Base-by-base conservation (phyloP, 768 basidiomycete genomes). In the Macrolepiota dolichaula region DNA sequence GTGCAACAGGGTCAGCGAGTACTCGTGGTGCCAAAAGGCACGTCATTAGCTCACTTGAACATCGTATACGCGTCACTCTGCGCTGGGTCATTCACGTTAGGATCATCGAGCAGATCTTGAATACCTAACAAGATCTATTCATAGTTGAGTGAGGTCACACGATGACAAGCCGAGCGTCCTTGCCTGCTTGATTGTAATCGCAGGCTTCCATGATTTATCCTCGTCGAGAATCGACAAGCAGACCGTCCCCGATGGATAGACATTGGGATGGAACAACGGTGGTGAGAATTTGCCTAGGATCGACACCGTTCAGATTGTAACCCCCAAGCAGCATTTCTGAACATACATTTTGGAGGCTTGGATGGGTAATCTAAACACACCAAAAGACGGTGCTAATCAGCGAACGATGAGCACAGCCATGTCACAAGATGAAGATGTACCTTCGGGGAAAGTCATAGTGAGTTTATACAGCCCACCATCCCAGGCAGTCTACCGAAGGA, bases 191-290 rank as follows among this genome's bases (percentile, higher is more conserved):
- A 99, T 95, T 1, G 97, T 98, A 67, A 99, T 98, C 6, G 95
- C 92, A 25, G 97, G 95, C 71, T 98, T 98, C 97, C 97, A 99
- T 1, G 89, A 89, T 73, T 99, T 98, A 76, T 99, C 97, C 71
- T 99, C 97, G 69, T 98, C 96, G 57, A 99, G 77, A 69, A 99
- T 99, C 11, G 96, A 98, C 29, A 99, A 80, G 73, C 96, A 98
- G 50, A 98, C 96, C 19, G 97, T 99, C 25, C 97, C 97, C 32
- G 96, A 98, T 0, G 97, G 97, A 71, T 98, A 99, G 57, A 99
- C 96, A 71, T 98, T 98, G 27, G 96, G 96, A 72, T 99, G 96
- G 79, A 98, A 98, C 52, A 98, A 79, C 37, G 96, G 89, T 1
- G 96, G 97, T 0, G 87, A 79, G 76, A 98, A 98, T 88, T 98